Evolutionary conservation across 2,329 filamentous ascomycete species (phyloP).

Genomic region (Tolypocladium ovalisporum): DNA sequence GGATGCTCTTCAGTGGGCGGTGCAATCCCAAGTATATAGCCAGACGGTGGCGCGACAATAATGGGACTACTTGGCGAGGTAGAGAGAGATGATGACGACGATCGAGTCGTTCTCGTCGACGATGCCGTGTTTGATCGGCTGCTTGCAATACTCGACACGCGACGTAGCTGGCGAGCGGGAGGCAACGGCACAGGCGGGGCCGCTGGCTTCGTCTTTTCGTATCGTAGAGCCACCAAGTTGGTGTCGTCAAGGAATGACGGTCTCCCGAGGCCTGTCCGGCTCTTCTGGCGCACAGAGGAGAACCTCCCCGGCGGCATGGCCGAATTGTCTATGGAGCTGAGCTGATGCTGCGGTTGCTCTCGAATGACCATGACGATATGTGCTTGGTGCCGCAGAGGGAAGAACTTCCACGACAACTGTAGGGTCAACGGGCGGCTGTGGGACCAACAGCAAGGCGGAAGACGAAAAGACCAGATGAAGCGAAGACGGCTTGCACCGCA

Average conservation of each 20-base stretch:
- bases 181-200: slow-evolving; percentile 45
- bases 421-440: neutral
- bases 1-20: slow-evolving; percentile 43
- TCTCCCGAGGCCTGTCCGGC: slow-evolving; percentile 21
- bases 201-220: slow-evolving; percentile 49
- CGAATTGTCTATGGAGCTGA: neutral
- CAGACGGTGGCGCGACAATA: slow-evolving; percentile 16
- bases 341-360: neutral
- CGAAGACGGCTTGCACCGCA: neutral
- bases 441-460: neutral
- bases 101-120: slow-evolving; percentile 10
- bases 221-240: slow-evolving; percentile 43
- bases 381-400: neutral
- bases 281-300: slow-evolving; percentile 31
- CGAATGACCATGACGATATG: neutral
- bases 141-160: slow-evolving; percentile 6
- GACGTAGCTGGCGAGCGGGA: slow-evolving; percentile 21
- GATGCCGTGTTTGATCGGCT: slow-evolving; percentile 8
- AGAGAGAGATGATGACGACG: slow-evolving; percentile 13
- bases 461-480: neutral
- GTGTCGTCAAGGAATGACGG: slow-evolving; percentile 34
- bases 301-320: slow-evolving; percentile 28
- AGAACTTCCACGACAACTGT: neutral
- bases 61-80: slow-evolving; percentile 14
- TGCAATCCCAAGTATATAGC: slow-evolving; percentile 20